Percentiles rank a stretch among this genome's conserved stretches.
Conservation (phyloP, 345 rosid genomes). For the Pugionium cornutum region DNA sequence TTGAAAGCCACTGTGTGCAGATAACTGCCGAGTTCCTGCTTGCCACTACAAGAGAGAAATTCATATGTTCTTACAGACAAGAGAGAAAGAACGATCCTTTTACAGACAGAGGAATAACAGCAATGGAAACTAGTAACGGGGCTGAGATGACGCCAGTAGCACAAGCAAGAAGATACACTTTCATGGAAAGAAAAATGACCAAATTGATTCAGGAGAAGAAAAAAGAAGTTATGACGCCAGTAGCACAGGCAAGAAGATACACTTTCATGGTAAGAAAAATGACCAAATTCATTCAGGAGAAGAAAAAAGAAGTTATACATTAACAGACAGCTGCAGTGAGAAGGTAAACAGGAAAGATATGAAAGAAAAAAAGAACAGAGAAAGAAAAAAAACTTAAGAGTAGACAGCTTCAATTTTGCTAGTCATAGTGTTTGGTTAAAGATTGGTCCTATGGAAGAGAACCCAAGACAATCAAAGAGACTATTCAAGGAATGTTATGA, state of each 20-base stretch:
- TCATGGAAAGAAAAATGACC: background rate
- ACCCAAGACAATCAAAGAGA: constrained; percentile 8
- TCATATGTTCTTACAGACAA: background rate
- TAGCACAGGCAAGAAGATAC: background rate
- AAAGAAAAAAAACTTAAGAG: background rate
- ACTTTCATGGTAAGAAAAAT: background rate
- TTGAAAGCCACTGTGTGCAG: constrained; percentile 63
- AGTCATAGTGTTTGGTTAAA: constrained; percentile 1
- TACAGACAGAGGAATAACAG: constrained; percentile 1
- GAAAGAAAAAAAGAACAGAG: background rate
- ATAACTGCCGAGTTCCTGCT: constrained; percentile 55
- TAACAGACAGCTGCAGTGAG: background rate
- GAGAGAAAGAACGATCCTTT: background rate
- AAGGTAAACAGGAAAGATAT: background rate
- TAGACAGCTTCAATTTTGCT: constrained; percentile 5
- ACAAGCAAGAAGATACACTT: background rate
- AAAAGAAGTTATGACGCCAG: background rate
- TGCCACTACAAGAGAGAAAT: constrained; percentile 73
- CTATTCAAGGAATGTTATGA: background rate
- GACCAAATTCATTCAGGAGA: background rate
- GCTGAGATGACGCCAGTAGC: background rate
- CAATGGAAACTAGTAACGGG: background rate
- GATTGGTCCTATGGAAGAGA: constrained; percentile 4
- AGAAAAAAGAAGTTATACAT: background rate
- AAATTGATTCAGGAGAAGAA: background rate